A percentile compares a stretch with the other conserved stretches of the same genome.
These are phyloP conservation scores for Suillus subaureus DNA, from an alignment of 768 basidiomycete species.

Conservation along the genomic window DNA sequence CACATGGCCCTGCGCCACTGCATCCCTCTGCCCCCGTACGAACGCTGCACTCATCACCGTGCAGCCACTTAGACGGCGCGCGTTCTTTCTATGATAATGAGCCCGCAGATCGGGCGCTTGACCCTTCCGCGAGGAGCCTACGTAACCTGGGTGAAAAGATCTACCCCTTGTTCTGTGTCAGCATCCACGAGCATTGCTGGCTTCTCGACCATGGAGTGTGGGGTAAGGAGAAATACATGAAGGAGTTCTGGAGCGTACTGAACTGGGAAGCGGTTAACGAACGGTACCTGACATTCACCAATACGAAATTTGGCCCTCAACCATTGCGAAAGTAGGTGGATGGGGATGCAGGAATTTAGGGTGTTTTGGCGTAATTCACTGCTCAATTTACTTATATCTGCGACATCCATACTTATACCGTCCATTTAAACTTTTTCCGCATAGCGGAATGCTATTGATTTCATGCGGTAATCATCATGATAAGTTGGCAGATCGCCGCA, in stretches of 20 bases:
- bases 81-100: conserved; percentile 30
- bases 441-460: neutral
- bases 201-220: conserved; percentile 87
- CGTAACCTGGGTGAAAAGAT: conserved; percentile 52
- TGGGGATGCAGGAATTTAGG: neutral
- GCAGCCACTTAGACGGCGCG: conserved; percentile 15
- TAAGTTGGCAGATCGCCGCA: conserved; percentile 31
- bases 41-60: conserved; percentile 29
- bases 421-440: conserved; percentile 8
- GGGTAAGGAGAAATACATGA: conserved; percentile 88
- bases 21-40: conserved; percentile 33
- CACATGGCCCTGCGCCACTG: conserved; percentile 30
- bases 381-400: conserved; percentile 21
- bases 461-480: conserved; percentile 1
- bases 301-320: neutral
- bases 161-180: conserved; percentile 76
- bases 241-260: conserved; percentile 80
- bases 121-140: conserved; percentile 24
- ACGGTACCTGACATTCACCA: conserved; percentile 29
- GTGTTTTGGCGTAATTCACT: conserved; percentile 20
- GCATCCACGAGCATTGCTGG: conserved; percentile 87
- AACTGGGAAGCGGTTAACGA: conserved; percentile 68
- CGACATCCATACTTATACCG: conserved; percentile 18
- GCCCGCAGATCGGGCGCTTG: neutral
- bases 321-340: conserved; percentile 9